Conservation (phyloP, 1,139 yeast genomes). For the Taiozyma sp. region DNA sequence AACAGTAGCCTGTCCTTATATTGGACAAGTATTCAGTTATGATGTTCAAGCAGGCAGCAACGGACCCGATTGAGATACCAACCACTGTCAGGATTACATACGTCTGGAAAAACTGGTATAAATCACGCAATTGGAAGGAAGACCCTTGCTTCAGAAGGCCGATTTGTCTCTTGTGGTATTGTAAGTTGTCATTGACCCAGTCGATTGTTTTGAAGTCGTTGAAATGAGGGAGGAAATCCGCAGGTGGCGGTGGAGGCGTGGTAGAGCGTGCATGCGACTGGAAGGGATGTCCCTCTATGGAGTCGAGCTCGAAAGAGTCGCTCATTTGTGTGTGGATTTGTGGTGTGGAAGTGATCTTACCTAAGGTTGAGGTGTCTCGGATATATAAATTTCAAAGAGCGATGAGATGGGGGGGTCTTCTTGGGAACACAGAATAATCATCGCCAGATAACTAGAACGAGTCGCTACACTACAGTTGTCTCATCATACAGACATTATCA, state of each 20-base stretch:
- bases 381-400: neutral
- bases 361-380: neutral
- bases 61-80: conserved; percentile 72
- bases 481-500: neutral
- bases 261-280: conserved; percentile 3
- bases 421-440: neutral
- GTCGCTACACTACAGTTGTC: neutral
- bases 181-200: conserved; percentile 69
- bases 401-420: neutral
- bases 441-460: neutral
- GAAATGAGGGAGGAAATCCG: conserved; percentile 33
- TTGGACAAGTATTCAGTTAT: conserved; percentile 86
- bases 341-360: neutral
- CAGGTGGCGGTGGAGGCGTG: neutral
- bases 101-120: conserved; percentile 33
- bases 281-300: neutral
- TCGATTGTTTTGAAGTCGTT: conserved; percentile 69
- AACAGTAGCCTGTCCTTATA: conserved; percentile 74
- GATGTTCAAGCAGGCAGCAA: conserved; percentile 79
- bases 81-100: conserved; percentile 75
- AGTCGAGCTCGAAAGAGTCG: neutral
- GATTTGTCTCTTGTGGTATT: conserved; percentile 13
- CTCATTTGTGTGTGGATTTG: neutral
- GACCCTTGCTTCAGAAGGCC: conserved; percentile 1
- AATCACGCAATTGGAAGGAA: conserved; percentile 37